Conservation (phyloP, 169 alveolate species). For the Theileria orientalis region DNA sequence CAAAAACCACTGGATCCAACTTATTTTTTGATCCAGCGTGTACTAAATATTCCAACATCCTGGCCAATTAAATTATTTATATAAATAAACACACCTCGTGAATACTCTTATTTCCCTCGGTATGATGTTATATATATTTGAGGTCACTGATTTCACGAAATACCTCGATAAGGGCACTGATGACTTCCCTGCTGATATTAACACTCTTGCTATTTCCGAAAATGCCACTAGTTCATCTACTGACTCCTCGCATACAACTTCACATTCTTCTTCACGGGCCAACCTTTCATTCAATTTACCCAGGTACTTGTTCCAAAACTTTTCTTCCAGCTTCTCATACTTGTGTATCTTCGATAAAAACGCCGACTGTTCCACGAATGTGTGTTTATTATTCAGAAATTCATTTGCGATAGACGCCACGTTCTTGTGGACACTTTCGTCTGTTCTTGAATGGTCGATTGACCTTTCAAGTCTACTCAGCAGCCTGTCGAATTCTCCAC, state of each 20-base stretch:
- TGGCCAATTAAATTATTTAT: not conserved
- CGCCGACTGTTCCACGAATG: not conserved
- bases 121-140: constrained; percentile 7
- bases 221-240: not conserved
- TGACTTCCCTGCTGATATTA: not conserved
- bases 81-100: not conserved
- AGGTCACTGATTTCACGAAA: not conserved
- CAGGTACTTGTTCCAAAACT: constrained; percentile 3
- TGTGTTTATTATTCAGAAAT: not conserved
- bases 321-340: not conserved
- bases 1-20: constrained; percentile 17
- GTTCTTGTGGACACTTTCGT: not conserved
- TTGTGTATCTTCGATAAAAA: constrained; percentile 4
- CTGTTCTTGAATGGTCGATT: not conserved
- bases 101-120: not conserved
- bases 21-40: constrained; percentile 2
- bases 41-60: constrained; percentile 40
- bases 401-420: not conserved
- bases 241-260: not conserved
- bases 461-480: not conserved
- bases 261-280: not conserved
- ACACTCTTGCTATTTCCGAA: not conserved
- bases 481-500: not conserved
- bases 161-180: not conserved
- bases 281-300: constrained; percentile 4